Base-by-base conservation (phyloP, 768 basidiomycete species). In the Thelephora aurantiotincta region DNA sequence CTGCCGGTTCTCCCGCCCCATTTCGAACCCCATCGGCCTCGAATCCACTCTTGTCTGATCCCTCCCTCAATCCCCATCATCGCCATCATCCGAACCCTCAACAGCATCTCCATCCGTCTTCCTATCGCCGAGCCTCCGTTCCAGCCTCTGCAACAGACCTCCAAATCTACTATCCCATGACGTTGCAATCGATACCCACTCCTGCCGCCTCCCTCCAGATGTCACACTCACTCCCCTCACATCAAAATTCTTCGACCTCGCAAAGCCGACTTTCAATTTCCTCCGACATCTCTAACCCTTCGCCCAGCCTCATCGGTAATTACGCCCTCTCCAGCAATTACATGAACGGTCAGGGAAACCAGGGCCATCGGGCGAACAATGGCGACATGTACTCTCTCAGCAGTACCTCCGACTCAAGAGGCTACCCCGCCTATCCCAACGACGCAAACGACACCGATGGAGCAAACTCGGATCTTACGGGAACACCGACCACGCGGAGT, bases 161-260 rank as follows among this genome's bases (percentile, higher is more conserved):
- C 22, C 81, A 83, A 57, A 69, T 88, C 35, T 87, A 84, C 60
- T 81, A 82, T 55, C 84, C 85, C 11, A 78, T 86, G 75, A 77
- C 80, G 6, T 72, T 86, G 19, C 82, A 83, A 60, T 77, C 78
- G 19, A 55, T 65, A 45, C 52, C 60, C 33, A 57, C 55, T 38
- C 56, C 47, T 50, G 49, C 45, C 43, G 44, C 47, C 42, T 48
- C 51, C 37, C 50, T 45, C 4, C 38, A 41, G 38, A 16, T 18
- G 11, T 41, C 38, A 41, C 38, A 14, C 18, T 41, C 38, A 22
- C 38, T 41, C 38, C 18, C 38, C 22, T 41, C 38, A 22, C 38
- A 41, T 5, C 38, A 16, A 22, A 30, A 30, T 30, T 30, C 26
- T 9, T 30, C 26, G 9, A 30, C 26, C 9, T 30, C 26, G 4